Base-by-base conservation (phyloP, 2,329 filamentous ascomycete genomes). In the Aspergillus sp. region DNA sequence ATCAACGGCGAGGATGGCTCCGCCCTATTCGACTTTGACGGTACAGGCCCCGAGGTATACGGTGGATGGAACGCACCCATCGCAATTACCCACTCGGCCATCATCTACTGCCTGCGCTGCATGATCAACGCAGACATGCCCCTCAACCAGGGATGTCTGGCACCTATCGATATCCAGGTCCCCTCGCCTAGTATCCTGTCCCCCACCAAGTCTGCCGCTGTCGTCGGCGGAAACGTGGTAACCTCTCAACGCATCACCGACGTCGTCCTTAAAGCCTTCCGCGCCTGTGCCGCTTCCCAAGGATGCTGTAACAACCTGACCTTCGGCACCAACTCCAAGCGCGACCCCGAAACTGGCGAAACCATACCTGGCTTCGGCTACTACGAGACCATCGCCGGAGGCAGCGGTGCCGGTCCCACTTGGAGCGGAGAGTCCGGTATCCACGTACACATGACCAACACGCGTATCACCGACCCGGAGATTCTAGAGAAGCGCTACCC, bases 391-490 rank as follows among this genome's bases (percentile, higher is more conserved):
- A 94, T 95, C 62, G 90, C 91, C 0, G 91, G 91, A 43, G 91
- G 91, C 2, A 88, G 85, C 48, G 91, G 91, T 47, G 91, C 91
- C 0, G 91, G 91, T 0, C 85, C 88, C 0, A 83, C 84, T 21
- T 95, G 91, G 91, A 83, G 89, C 61, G 91, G 91, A 23, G 89
- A 90, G 23, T 87, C 82, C 59, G 91, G 90, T 21, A 89, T 94
- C 36, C 90, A 95, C 72, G 90, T 87, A 4, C 91, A 94, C 77
- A 94, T 94, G 90, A 95, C 91, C 10, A 96, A 95, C 74, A 95
- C 91, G 1, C 85, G 91, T 5, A 95, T 94, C 72, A 94, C 91
- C 0, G 91, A 96, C 72, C 84, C 89, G 0, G 91, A 96, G 72
- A 87, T 94, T 12, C 91, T 95, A 63, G 91, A 95, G 78, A 84